phyloP scores from a whole-genome alignment of 768 basidiomycete genomes.

The Wakefieldia striispora region DNA sequence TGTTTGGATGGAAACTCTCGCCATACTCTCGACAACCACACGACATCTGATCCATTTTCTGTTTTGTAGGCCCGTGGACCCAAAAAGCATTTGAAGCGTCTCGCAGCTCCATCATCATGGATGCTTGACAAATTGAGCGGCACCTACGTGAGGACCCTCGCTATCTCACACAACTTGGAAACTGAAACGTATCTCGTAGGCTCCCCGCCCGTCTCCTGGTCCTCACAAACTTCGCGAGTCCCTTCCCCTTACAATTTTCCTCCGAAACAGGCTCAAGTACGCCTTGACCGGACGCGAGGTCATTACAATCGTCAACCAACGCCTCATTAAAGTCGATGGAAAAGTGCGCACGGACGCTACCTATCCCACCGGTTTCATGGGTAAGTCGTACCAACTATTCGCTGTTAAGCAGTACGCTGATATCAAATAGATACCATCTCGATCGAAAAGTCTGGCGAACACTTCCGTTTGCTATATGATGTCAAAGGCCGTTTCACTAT shows the following conservation, averaged over 20 bases:
- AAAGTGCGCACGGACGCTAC: conserved; percentile 98
- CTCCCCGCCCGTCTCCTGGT: conserved; percentile 95
- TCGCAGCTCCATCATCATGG: conserved; percentile 97
- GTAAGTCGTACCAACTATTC: conserved; percentile 42
- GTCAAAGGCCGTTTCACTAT: conserved; percentile 99
- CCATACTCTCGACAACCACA: background rate
- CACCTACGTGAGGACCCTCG: conserved; percentile 66
- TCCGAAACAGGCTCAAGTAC: conserved; percentile 99
- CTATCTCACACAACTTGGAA: background rate
- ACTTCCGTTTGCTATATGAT: conserved; percentile 99
- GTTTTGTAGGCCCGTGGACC: conserved; percentile 85
- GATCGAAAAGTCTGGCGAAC: conserved; percentile 97
- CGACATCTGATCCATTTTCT: conserved; percentile 14
- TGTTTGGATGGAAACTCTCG: conserved; percentile 17
- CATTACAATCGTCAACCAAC: conserved; percentile 90
- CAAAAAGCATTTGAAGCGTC: conserved; percentile 98
- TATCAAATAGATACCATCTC: conserved; percentile 78
- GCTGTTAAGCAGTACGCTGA: background rate
- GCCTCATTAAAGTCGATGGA: conserved; percentile 96
- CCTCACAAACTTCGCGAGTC: conserved; percentile 99
- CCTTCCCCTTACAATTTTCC: conserved; percentile 95
- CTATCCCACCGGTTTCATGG: conserved; percentile 97
- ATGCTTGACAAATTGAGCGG: conserved; percentile 99
- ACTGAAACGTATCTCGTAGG: conserved; percentile 44
- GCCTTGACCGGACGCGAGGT: conserved; percentile 97